Base-by-base conservation (phyloP, 768 basidiomycete species). In the Naematelia encephala region DNA sequence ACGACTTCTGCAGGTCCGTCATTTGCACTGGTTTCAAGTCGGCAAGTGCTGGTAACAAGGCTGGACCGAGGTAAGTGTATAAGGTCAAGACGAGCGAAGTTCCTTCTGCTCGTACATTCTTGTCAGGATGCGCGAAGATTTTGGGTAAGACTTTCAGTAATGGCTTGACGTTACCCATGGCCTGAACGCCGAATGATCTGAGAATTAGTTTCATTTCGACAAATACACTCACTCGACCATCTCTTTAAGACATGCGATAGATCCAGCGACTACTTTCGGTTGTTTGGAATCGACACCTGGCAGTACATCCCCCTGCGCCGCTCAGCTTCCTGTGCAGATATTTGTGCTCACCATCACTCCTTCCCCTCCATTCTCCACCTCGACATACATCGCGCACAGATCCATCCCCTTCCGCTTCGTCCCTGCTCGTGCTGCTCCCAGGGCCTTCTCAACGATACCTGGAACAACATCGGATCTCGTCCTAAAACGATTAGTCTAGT, bases 21-120 rank as follows among this genome's bases (percentile, higher is more conserved):
- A 94, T 85, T 77, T 98, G 96, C 2, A 99, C 91, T 1, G 94
- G 91, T 74, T 99, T 99, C 61, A 99, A 82, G 60, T 97, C 93
- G 21, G 84, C 80, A 21, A 99, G 80, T 81, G 86, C 90, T 48
- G 90, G 84, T 54, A 91, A 87, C 60, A 99, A 87, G 0, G 85
- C 86, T 0, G 53, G 84, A 69, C 90, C 94, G 55, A 98, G 85
- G 74, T 86, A 91, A 59, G 89, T 87, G 80, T 98, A 94, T 5
- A 98, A 78, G 0, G 80, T 79, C 67, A 87, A 86, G 0, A 85
- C 82, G 19, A 99, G 85, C 26, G 82, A 80, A 0, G 85, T 85
- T 29, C 94, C 96, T 72, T 99, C 96, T 0, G 89, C 85, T 60
- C 96, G 88, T 53, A 99, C 96, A 25, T 85, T 87, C 79, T 98